These are phyloP conservation scores for Tolypocladium inflatum DNA, from an alignment of 2,329 filamentous ascomycete species.

Conservation along the genomic window DNA sequence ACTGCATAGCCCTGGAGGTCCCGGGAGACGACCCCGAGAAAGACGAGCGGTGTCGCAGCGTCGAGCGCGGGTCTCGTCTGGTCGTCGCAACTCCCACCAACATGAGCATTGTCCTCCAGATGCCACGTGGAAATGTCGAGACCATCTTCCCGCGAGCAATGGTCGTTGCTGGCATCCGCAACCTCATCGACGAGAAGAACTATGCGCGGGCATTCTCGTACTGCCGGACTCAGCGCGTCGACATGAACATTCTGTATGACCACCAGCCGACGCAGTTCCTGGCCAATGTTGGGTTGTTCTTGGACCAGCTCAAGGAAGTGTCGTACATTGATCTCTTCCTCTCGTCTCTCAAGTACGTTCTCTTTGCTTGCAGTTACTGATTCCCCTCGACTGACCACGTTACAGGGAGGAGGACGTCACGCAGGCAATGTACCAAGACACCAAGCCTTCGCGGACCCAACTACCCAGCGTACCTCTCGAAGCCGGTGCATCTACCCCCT, in stretches of 20 bases:
- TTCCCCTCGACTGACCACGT: constrained; percentile 3
- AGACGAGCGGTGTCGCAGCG: constrained; percentile 84
- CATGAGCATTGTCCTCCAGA: constrained; percentile 81
- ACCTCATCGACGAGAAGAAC: constrained; percentile 68
- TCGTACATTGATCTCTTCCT: constrained; percentile 86
- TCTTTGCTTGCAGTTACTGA: too few species aligned
- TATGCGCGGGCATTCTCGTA: constrained; percentile 79
- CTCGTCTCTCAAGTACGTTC: constrained; percentile 63
- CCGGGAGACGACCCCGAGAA: constrained; percentile 82
- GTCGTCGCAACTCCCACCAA: constrained; percentile 84
- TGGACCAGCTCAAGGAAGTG: constrained; percentile 74
- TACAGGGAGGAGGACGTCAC: constrained; percentile 80
- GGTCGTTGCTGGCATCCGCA: constrained; percentile 81
- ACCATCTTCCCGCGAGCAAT: constrained; percentile 90
- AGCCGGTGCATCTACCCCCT: constrained; percentile 6
- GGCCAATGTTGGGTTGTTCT: constrained; percentile 61
- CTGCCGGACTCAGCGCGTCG: constrained; percentile 86
- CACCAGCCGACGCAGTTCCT: constrained; percentile 84
- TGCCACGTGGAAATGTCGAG: constrained; percentile 92
- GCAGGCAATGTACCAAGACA: constrained; percentile 88
- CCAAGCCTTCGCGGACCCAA: constrained; percentile 36
- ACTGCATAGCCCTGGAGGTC: constrained; percentile 60
- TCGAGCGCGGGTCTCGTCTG: constrained; percentile 80
- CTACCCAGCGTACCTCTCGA: constrained; percentile 2
- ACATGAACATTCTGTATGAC: constrained; percentile 96